phyloP scores from a whole-genome alignment of 805 yeast genomes.

The Kodamaea lidongshanica region DNA sequence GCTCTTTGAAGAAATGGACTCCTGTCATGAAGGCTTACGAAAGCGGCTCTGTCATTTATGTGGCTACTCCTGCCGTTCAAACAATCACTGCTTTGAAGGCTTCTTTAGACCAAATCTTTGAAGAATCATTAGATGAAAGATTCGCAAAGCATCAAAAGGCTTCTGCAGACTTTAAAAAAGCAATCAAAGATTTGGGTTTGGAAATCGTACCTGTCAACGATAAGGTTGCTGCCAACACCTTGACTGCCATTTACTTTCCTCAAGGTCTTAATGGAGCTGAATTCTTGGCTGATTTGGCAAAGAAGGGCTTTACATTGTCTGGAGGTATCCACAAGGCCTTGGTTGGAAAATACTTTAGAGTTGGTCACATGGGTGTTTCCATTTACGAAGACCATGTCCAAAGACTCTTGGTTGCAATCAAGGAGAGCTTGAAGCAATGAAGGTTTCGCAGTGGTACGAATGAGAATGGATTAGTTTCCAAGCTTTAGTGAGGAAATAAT shows the following conservation, averaged over 20 bases:
- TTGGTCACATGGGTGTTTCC: conserved; percentile 94
- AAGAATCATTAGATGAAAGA: conserved; percentile 50
- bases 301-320: conserved; percentile 71
- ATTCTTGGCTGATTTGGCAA: conserved; percentile 50
- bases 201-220: conserved; percentile 57
- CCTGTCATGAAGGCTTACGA: conserved; percentile 88
- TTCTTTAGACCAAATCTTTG: conserved; percentile 66
- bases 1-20: conserved; percentile 75
- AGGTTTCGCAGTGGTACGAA: too few relatives aligned
- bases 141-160: conserved; percentile 56
- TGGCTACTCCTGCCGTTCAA: conserved; percentile 96
- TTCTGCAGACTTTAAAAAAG: conserved; percentile 60
- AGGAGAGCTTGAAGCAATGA: conserved; percentile 35
- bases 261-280: conserved; percentile 65
- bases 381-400: conserved; percentile 39
- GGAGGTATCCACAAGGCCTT: conserved; percentile 85
- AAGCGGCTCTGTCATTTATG: conserved; percentile 70
- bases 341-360: conserved; percentile 77
- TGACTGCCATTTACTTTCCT: conserved; percentile 81
- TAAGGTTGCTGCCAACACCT: conserved; percentile 74
- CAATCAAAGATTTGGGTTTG: conserved; percentile 54
- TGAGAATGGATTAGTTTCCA: too few relatives aligned
- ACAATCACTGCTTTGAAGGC: conserved; percentile 73
- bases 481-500: too few relatives aligned
- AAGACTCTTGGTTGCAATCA: conserved; percentile 27